Evolutionary conservation across 2,329 filamentous ascomycete genomes (phyloP), one percentile per base, ranked within the genome.

Genomic region (Colletotrichum tanaceti): DNA sequence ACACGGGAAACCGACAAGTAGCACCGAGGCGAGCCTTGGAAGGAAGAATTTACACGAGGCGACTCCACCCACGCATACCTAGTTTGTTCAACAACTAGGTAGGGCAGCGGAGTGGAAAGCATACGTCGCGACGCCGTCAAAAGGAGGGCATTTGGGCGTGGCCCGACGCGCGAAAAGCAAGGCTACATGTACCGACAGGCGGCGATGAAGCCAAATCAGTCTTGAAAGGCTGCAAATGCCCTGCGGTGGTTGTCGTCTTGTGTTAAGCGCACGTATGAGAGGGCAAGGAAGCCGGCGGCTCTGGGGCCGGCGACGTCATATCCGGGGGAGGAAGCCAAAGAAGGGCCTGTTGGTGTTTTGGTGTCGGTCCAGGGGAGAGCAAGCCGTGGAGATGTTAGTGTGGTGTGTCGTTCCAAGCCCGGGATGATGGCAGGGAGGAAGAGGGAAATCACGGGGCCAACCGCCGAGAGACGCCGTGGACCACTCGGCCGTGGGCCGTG

Each of bases 261-360:
- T 46, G 43, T 44, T 68, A 68, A 65, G 65, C 65, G 65, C 65
- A 65, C 65, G 55, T 68, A 68, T 68, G 13, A 60, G 55, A 68
- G 44, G 16, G 43, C 49, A 38, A 43, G 55, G 43, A 50, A 44
- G 55, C 14, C 16, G 22, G 20, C 4, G 35, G n/a, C 5, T 24
- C 43, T 61, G 63, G 55, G 43, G 49, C 55, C 55, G 14, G 20
- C 65, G 65, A 68, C 65, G 65, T 68, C 65, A 68, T 68, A 41
- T 52, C 24, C n/a, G 38, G 44, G 38, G 24, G 44, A 52, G 9
- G 28, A 50, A 35, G 62, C 62, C 65, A 65, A 65, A 55, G 50
- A 57, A 43, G 52, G 20, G 7, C 10, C n/a, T n/a, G 16, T 50
- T 59, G 32, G n/a, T 38, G n/a, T 54, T 52, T 35, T 10, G 9